Evolutionary conservation across 306 rosid species (phyloP), one percentile per base, ranked within the genome.

Genomic region (Comarum palustre): DNA sequence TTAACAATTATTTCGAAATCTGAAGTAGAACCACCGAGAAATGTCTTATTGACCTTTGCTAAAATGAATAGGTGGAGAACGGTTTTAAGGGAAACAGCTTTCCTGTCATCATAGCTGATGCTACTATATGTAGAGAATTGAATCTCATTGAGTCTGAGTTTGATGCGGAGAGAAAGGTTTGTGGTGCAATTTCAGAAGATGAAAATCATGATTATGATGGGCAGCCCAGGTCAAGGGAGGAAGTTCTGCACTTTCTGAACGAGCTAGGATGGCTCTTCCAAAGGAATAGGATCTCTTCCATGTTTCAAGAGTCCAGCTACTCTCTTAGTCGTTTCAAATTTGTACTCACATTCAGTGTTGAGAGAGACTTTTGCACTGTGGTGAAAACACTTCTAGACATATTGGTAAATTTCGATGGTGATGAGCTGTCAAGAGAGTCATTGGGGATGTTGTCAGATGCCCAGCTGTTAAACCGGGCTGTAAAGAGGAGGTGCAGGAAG

Each of bases 251-350:
- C 75, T 92, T 92, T 69, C 16, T 92, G 81, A 90, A 92, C 79
- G 96, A 92, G 86, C 92, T 92, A 66, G 98, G 98, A 27, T 92
- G 98, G 98, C 83, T 92, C 55, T 92, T 92, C 84, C 95, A 92
- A 80, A 86, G 90, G 64, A 84, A 81, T 80, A 81, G 86, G 62
- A 69, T 64, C 59, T 62, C 82, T 25, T 78, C 81, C 36, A 70
- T 75, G 82, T 75, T 73, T 32, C 83, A 83, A 64, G 80, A 72
- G 80, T 82, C 87, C n/a, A 68, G 60, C 73, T 87, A 80, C 81
- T 75, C 89, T 0, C 88, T 88, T 24, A 76, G 89, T 73, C 94
- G 98, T 66, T 86, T 88, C 87, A 90, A 82, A 76, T 90, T 86
- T 78, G 74, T 90, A 73, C 89, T 92, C 77, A 71, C 87, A n/a